Evolutionary conservation across 2,329 filamentous ascomycete genomes (phyloP).

Genomic region (Aspergillus tamarii): DNA sequence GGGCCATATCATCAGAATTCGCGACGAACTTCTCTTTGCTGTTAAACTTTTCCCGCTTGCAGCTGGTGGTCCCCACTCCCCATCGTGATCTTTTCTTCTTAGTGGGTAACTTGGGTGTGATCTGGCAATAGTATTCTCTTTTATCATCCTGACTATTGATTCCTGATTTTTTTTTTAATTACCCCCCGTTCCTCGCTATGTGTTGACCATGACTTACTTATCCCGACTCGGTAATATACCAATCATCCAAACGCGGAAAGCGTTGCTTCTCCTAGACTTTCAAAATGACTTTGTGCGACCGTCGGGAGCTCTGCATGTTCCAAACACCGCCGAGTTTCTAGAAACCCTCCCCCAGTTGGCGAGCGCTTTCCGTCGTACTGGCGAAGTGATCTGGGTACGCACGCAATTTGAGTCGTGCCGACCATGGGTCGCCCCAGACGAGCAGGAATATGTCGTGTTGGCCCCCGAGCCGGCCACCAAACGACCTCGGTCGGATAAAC

Average conservation of each 20-base stretch:
- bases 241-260: conserved; percentile 63
- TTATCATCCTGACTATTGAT: not conserved
- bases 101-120: not conserved
- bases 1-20: not conserved
- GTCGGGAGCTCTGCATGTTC: conserved; percentile 69
- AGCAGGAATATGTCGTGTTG: conserved; percentile 50
- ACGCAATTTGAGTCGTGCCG: conserved; percentile 71
- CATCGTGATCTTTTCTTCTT: not conserved
- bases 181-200: conserved; percentile 24
- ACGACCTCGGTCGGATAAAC: not conserved
- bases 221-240: conserved; percentile 41
- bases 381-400: conserved; percentile 82
- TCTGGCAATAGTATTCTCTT: not conserved
- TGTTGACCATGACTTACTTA: conserved; percentile 36
- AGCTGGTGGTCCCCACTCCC: not conserved
- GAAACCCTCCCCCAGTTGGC: conserved; percentile 68
- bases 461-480: conserved; percentile 33
- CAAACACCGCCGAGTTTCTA: conserved; percentile 66
- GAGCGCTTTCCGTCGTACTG: conserved; percentile 71
- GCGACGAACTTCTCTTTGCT: not conserved
- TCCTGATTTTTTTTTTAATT: too few relatives aligned
- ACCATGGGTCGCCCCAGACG: conserved; percentile 55
- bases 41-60: not conserved
- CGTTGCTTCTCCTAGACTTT: conserved; percentile 80
- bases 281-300: conserved; percentile 85